Percentiles rank a stretch among this genome's conserved stretches.
Evolutionary conservation across 2,329 filamentous ascomycete genomes (phyloP).

Genomic region (Dactylella cylindrospora): DNA sequence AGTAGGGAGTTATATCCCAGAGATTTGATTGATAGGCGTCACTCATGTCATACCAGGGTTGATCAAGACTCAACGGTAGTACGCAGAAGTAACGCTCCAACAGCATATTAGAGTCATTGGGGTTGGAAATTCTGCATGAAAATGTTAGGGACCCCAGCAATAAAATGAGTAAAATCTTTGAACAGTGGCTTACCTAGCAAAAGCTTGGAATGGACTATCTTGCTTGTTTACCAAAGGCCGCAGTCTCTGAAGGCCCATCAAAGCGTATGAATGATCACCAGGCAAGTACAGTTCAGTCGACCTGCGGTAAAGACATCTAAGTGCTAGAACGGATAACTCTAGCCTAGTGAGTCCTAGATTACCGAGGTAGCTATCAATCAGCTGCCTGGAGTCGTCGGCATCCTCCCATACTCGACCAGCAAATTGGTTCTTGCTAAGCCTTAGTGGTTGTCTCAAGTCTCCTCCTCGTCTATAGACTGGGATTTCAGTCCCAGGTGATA

Average conservation of each 20-base stretch:
- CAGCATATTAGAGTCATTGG: slow-evolving; percentile 52
- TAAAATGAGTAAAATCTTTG: too few species aligned
- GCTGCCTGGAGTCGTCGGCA: slow-evolving; percentile 47
- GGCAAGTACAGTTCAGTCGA: background rate
- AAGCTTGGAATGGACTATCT: slow-evolving; percentile 52
- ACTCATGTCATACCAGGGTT: slow-evolving; percentile 50
- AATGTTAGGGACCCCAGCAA: background rate
- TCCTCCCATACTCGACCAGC: slow-evolving; percentile 49
- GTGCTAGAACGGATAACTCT: slow-evolving; percentile 50
- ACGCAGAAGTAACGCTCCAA: slow-evolving; percentile 50
- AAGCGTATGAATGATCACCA: slow-evolving; percentile 51
- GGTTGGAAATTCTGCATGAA: slow-evolving; percentile 48
- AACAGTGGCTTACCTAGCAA: slow-evolving; percentile 41
- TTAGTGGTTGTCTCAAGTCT: slow-evolving; percentile 42
- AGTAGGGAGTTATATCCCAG: slow-evolving; percentile 52
- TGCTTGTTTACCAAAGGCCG: slow-evolving; percentile 51
- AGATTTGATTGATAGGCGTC: slow-evolving; percentile 51
- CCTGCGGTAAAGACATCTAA: slow-evolving; percentile 49
- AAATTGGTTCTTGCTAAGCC: slow-evolving; percentile 51
- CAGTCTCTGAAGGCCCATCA: slow-evolving; percentile 52
- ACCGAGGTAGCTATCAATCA: slow-evolving; percentile 50
- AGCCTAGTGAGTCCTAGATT: slow-evolving; percentile 51
- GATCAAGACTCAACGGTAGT: slow-evolving; percentile 18
- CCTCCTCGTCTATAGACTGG: slow-evolving; percentile 49
- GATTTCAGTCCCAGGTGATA: slow-evolving; percentile 45